Base-by-base conservation (phyloP, 495 filamentous ascomycete genomes). In the Parmelia sp. region DNA sequence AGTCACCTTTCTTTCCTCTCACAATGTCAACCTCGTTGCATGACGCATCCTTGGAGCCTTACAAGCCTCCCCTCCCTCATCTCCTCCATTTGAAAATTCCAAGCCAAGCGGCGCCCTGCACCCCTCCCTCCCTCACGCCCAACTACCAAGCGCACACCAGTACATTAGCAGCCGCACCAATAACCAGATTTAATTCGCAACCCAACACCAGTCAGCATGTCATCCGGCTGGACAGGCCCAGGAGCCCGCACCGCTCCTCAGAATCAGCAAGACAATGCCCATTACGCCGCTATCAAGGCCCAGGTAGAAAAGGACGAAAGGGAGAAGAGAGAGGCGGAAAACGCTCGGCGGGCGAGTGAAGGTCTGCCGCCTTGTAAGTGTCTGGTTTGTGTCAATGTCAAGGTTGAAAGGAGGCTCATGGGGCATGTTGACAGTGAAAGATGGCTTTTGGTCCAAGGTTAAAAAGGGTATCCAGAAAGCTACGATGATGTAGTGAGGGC, bases 281-380 rank as follows among this genome's bases (percentile, higher is more conserved):
- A 71, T 36, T 74, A 77, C 47, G 66, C 66, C 55, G 67, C 74
- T 36, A 68, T 73, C 27, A 78, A 81, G 44, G 77, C 76, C 23
- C 57, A 64, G 36, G 70, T 77, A 58, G 76, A 82, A 40, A 75
- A 75, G 33, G 77, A 77, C 15, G 74, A 80, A 45, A 71, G 76
- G 33, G 76, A 82, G 35, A 67, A 49, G 57, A 51, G 44, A 2
- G 65, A 67, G 35, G 36, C 29, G 21, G 61, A 64, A 31, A 67
- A 67, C 56, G 65, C 57, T 25, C 55, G 31, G 19, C 53, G 65
- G 1, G 25, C 55, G 11, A 67, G 65, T 55, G 21, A 59, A 61
- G 65, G 65, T 9, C 39, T 59, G 29, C 58, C 49, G 35, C 65
- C 65, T 0, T 36, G 65, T 67, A 57, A 42, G 61, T 61, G 21